Percentiles rank a stretch among this genome's conserved stretches.
These are phyloP conservation scores for Chrysoporthe deuterocubensis DNA, from an alignment of 2,329 filamentous ascomycete genomes.

Conservation along the genomic window DNA sequence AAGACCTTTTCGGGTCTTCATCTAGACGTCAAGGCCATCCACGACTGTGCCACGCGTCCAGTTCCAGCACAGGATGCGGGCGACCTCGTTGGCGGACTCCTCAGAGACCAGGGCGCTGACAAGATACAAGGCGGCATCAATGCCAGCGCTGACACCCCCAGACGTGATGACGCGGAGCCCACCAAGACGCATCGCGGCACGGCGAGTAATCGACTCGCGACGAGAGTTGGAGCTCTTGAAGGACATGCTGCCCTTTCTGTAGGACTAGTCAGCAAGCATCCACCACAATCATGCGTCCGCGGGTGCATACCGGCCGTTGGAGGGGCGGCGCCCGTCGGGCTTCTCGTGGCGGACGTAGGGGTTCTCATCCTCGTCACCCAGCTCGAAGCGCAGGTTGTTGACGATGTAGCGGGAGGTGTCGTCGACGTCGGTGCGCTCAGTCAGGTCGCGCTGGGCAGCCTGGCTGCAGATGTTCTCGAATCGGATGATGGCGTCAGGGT, in stretches of 20 bases:
- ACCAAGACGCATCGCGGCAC: conserved; percentile 74
- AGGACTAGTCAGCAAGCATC: conserved; percentile 10
- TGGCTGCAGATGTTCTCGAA: conserved; percentile 83
- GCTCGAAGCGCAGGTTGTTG: conserved; percentile 87
- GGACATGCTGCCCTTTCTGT: conserved; percentile 81
- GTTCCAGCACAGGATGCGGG: conserved; percentile 76
- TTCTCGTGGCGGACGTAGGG: conserved; percentile 76
- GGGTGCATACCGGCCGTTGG: conserved; percentile 60
- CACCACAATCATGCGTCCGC: background rate
- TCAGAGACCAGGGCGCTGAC: conserved; percentile 81
- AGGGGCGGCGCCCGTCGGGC: conserved; percentile 66
- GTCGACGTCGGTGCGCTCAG: conserved; percentile 80
- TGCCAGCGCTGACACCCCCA: conserved; percentile 76
- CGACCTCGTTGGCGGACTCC: conserved; percentile 75
- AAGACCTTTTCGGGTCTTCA: conserved; percentile 9
- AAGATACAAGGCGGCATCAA: conserved; percentile 84
- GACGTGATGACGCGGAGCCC: conserved; percentile 76
- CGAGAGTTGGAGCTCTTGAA: conserved; percentile 75
- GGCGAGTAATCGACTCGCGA: conserved; percentile 79
- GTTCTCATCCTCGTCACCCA: conserved; percentile 81
- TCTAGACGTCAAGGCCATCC: conserved; percentile 80
- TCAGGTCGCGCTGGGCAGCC: conserved; percentile 68
- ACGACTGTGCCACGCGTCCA: conserved; percentile 88
- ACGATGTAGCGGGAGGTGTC: conserved; percentile 84
- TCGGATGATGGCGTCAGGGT: conserved; percentile 78